These are phyloP conservation scores for Macadamia integrifolia DNA, from an alignment of 164 flowering plant genomes.

Conservation along the genomic window DNA sequence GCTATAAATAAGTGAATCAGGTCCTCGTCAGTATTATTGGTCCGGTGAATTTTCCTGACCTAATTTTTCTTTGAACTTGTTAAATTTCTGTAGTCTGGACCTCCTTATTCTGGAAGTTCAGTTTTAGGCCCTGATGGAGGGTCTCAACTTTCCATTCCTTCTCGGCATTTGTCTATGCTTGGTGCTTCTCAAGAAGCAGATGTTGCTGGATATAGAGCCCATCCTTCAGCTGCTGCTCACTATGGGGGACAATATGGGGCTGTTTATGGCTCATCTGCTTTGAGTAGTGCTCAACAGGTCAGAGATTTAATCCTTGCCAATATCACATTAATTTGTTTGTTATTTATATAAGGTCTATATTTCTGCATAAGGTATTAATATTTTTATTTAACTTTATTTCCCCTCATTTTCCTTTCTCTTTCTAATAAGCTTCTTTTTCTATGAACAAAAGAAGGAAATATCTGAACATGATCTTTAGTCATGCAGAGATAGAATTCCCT, in stretches of 20 bases:
- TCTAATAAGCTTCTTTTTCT: too few species aligned
- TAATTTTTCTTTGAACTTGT: neutral
- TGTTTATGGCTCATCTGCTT: constrained; percentile 56
- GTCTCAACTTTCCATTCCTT: constrained; percentile 40
- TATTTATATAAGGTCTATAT: too few species aligned
- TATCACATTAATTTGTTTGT: neutral
- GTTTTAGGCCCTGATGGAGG: constrained; percentile 46
- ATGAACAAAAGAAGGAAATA: too few species aligned
- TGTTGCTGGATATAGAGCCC: constrained; percentile 54
- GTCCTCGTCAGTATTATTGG: neutral
- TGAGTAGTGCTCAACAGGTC: constrained; percentile 61
- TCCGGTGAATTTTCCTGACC: neutral
- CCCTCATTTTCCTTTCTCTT: too few species aligned
- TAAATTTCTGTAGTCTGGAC: constrained; percentile 38
- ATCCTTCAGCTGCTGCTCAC: constrained; percentile 44
- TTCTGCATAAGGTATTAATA: neutral
- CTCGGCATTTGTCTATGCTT: constrained; percentile 51
- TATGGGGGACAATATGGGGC: constrained; percentile 80
- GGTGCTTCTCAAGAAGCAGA: constrained; percentile 63
- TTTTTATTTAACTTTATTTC: too few species aligned
- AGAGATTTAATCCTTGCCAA: constrained; percentile 5
- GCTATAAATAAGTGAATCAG: neutral
- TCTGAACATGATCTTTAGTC: too few species aligned
- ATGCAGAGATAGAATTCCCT: too few species aligned
- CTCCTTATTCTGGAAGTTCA: constrained; percentile 45